Evolutionary conservation across 768 basidiomycete species (phyloP), one percentile per base, ranked within the genome.

Genomic region (Cyclocybe cylindracea): DNA sequence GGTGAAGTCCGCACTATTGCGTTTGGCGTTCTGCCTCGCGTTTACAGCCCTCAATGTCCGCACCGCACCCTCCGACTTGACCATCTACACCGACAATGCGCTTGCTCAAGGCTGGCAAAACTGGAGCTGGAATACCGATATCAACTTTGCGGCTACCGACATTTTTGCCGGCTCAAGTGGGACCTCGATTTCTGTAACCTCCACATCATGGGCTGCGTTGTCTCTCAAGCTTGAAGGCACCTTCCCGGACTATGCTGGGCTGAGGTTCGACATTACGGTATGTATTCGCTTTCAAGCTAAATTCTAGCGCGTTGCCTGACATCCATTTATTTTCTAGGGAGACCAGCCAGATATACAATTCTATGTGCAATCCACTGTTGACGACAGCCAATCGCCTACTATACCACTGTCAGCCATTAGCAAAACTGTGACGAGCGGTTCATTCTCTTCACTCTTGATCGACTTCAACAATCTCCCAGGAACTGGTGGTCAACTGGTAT

Each of bases 201-300:
- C 79, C 2, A 39, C 50, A 1, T 70, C 70, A 19, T 82, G 61
- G 51, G 66, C 76, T 39, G 80, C 79, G 1, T 51, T 81, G 29
- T 81, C 80, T 13, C 60, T 78, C n/a, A 76, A 78, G 53, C 56
- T 68, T n/a, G 69, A 71, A 48, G 69, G 66, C 1, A 69, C 70
- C 37, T 78, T 81, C 61, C 54, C 67, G 11, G 61, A 60, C 29
- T 79, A 72, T 55, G 79, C 77, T 8, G 80, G 80, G 5, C 65
- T 82, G 19, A 60, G 64, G 41, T 82, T 82, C 57, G 80, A 82
- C 59, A 75, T 82, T 61, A 71, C 79, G 39, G 76, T 74, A 57
- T 40, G 16, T 32, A 16, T 34, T 5, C 14, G 29, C 37, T 40
- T 51, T 4, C n/a, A 35, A 42, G 37, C 2, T 44, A 16, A 31